Conservation (phyloP, 768 basidiomycete genomes). For the Trametes cubensis region DNA sequence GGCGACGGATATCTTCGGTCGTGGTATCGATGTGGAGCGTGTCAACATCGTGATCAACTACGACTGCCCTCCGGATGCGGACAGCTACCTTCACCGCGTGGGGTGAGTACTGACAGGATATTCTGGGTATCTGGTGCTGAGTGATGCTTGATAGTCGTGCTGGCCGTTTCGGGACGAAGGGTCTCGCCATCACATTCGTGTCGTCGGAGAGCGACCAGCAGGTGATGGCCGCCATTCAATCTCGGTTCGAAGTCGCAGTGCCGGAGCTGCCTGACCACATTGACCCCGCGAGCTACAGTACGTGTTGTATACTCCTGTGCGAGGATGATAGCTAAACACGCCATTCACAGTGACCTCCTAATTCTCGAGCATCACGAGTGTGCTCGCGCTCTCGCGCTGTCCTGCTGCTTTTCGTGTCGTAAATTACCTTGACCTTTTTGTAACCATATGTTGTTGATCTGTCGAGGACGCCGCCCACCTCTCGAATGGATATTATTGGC, state of each 20-base stretch:
- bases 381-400: conserved; percentile 20
- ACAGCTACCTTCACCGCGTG: conserved; percentile 98
- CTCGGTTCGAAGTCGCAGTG: conserved; percentile 96
- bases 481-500: conserved; percentile 23
- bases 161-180: conserved; percentile 99
- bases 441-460: conserved; percentile 21
- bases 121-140: not conserved
- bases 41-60: conserved; percentile 99
- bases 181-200: conserved; percentile 97
- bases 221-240: conserved; percentile 94
- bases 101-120: conserved; percentile 55
- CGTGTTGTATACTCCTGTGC: conserved; percentile 38
- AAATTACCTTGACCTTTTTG: conserved; percentile 20
- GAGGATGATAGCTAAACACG: not conserved
- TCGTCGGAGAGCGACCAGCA: conserved; percentile 90
- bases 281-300: conserved; percentile 94
- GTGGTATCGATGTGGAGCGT: conserved; percentile 99
- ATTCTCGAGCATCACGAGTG: conserved; percentile 5
- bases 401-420: conserved; percentile 18
- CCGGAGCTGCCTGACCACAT: conserved; percentile 93
- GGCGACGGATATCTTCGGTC: conserved; percentile 98
- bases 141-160: conserved; percentile 68
- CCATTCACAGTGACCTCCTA: conserved; percentile 27
- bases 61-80: conserved; percentile 95
- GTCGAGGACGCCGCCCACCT: conserved; percentile 11